Evolutionary conservation across 164 flowering plant species (phyloP).

Genomic region (Stephania yunnanensis): DNA sequence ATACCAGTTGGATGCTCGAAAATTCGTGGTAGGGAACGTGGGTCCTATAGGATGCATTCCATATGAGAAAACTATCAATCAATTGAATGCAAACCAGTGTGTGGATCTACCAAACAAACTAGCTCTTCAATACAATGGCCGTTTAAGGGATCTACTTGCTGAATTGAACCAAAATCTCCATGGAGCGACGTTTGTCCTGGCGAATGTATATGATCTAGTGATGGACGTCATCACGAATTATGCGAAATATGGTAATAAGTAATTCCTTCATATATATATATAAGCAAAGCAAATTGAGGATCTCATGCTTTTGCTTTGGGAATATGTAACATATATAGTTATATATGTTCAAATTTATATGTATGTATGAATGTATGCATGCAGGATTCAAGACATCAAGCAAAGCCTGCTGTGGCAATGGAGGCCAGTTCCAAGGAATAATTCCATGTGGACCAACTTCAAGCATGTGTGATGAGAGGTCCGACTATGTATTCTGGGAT

Average conservation of each 20-base stretch:
- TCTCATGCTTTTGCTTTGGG: not conserved
- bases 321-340: not conserved
- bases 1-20: conserved; percentile 75
- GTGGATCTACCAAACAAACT: conserved; percentile 73
- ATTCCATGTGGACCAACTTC: conserved; percentile 88
- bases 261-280: not conserved
- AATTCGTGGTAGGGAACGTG: conserved; percentile 72
- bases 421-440: conserved; percentile 82
- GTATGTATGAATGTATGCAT: not conserved
- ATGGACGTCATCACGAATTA: conserved; percentile 75
- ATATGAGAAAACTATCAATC: conserved; percentile 80
- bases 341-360: not conserved
- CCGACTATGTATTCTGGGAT: conserved; percentile 89
- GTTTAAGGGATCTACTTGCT: conserved; percentile 52
- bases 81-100: conserved; percentile 46
- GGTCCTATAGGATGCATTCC: conserved; percentile 98
- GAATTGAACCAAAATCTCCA: conserved; percentile 64
- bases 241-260: conserved; percentile 54
- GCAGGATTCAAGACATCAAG: conserved; percentile 71
- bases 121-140: conserved; percentile 61
- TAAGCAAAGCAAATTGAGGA: not conserved
- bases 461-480: conserved; percentile 56
- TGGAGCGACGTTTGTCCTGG: conserved; percentile 68
- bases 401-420: conserved; percentile 84
- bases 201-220: conserved; percentile 79